Percentiles rank a stretch among this genome's conserved stretches.
Evolutionary conservation across 2,329 filamentous ascomycete genomes (phyloP).

Genomic region (Aphanoascus verrucosus): DNA sequence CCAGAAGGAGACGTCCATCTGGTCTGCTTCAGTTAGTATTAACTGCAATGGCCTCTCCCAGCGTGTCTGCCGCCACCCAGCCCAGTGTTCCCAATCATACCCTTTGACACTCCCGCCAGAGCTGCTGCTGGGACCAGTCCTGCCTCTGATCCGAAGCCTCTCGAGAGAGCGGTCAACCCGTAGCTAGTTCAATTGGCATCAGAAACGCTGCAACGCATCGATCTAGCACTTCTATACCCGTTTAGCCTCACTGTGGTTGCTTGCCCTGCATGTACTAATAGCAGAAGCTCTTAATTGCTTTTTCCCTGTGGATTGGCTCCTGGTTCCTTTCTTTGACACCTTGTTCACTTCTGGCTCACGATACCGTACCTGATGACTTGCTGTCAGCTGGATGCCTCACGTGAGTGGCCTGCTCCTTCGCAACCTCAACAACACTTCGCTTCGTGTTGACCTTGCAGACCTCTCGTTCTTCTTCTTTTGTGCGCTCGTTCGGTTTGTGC

Average conservation of each 20-base stretch:
- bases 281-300: neutral
- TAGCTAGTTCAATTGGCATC: neutral
- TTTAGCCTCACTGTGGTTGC: constrained; percentile 4
- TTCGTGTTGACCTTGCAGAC: neutral
- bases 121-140: neutral
- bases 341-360: neutral
- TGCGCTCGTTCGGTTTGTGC: neutral
- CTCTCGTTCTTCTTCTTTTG: neutral
- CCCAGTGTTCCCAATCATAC: neutral
- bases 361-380: neutral
- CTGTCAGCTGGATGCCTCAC: constrained; percentile 10
- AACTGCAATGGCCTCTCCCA: too few species aligned
- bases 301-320: neutral
- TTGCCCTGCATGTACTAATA: constrained; percentile 1
- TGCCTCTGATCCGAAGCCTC: neutral
- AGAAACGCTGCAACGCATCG: neutral
- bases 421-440: neutral
- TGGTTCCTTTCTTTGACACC: neutral
- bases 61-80: too few species aligned
- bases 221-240: neutral
- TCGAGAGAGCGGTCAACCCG: constrained; percentile 4
- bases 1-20: too few species aligned
- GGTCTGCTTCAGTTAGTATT: too few species aligned
- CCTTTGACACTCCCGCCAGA: neutral
- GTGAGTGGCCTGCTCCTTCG: constrained; percentile 3